These are phyloP conservation scores for Melocanna baccifera DNA, from an alignment of 176 grass and related monocot genomes.

Conservation along the genomic window DNA sequence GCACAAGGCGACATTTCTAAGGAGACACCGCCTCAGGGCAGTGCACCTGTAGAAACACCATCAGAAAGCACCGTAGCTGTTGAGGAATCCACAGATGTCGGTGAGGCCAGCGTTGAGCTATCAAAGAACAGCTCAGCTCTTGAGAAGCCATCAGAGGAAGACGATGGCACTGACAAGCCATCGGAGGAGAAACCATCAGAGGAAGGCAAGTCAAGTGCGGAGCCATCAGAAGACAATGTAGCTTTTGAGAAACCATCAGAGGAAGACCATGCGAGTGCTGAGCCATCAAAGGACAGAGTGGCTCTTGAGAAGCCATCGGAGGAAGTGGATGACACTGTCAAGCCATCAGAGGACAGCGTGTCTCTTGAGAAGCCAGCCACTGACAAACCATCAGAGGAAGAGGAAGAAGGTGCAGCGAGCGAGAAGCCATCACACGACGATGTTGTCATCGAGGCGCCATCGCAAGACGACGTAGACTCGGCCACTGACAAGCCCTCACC, in stretches of 20 bases:
- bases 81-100: background rate
- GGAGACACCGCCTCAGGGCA: constrained; percentile 5
- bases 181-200: constrained; percentile 29
- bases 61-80: background rate
- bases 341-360: constrained; percentile 18
- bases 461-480: background rate
- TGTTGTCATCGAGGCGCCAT: background rate
- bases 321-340: constrained; percentile 7
- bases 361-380: constrained; percentile 5
- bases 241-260: constrained; percentile 1
- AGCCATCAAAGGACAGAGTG: background rate
- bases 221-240: constrained; percentile 31
- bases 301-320: constrained; percentile 23
- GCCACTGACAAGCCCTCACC: constrained; percentile 14
- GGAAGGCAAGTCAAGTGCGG: background rate
- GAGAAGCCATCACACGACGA: background rate
- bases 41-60: constrained; percentile 32
- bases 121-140: constrained; percentile 15
- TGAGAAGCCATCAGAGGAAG: constrained; percentile 21
- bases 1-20: constrained; percentile 5
- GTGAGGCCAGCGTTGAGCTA: background rate
- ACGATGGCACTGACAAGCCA: background rate
- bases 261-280: background rate
- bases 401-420: background rate
- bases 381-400: constrained; percentile 25